phyloP scores from a whole-genome alignment of 2,329 filamentous ascomycete species.

The Plenodomus lindquistii region DNA sequence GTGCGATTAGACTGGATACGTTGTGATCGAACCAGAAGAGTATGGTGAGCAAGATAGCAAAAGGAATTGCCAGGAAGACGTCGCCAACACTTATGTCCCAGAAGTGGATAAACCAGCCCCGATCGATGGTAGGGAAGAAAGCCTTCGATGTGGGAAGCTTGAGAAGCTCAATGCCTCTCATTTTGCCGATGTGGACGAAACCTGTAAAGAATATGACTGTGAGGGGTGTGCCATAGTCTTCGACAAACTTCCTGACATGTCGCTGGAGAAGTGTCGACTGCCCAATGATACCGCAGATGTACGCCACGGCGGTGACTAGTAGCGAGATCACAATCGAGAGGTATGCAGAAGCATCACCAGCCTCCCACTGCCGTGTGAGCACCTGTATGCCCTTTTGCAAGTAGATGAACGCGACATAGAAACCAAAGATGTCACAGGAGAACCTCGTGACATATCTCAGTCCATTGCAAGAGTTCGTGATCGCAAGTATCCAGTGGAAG shows the following conservation, averaged over 20 bases:
- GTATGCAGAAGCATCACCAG: constrained; percentile 67
- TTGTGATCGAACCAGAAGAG: constrained; percentile 92
- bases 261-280: constrained; percentile 73
- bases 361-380: constrained; percentile 71
- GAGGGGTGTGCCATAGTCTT: constrained; percentile 81
- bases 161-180: constrained; percentile 70
- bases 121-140: constrained; percentile 75
- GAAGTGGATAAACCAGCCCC: constrained; percentile 78
- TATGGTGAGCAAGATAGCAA: constrained; percentile 79
- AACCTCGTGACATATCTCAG: constrained; percentile 90
- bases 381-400: constrained; percentile 90
- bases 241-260: constrained; percentile 77
- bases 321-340: constrained; percentile 76
- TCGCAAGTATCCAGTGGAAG: constrained; percentile 81
- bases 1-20: constrained; percentile 59
- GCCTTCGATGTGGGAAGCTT: constrained; percentile 75
- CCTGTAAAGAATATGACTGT: constrained; percentile 79
- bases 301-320: constrained; percentile 77
- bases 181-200: constrained; percentile 83
- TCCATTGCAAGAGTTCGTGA: constrained; percentile 85
- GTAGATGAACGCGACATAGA: constrained; percentile 92
- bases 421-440: constrained; percentile 91
- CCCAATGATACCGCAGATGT: constrained; percentile 73
- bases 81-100: constrained; percentile 76
- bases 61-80: constrained; percentile 83